Evolutionary conservation across 768 basidiomycete genomes (phyloP).

Genomic region (Boletellus sp.): DNA sequence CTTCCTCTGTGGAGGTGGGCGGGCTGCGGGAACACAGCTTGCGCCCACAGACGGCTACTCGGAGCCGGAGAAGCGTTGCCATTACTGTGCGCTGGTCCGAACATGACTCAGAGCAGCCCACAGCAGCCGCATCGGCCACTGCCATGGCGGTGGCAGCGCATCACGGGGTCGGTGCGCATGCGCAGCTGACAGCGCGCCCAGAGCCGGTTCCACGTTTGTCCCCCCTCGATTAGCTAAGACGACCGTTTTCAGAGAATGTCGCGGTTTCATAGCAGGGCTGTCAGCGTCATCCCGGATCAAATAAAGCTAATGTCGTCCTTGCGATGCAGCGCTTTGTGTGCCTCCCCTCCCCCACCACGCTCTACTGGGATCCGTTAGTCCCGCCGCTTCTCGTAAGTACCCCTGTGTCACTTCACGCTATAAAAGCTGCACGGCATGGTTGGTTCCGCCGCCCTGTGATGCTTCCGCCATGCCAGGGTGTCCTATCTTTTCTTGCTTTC

Average conservation of each 20-base stretch:
- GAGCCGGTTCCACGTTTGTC: neutral
- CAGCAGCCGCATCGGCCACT: too few relatives aligned
- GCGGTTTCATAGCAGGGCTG: constrained; percentile 8
- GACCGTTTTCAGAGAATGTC: constrained; percentile 13
- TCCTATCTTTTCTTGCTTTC: constrained; percentile 29
- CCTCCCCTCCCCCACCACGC: constrained; percentile 16
- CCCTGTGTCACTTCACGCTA: constrained; percentile 13
- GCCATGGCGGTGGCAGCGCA: too few relatives aligned
- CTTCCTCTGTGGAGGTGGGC: too few relatives aligned
- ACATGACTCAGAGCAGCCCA: too few relatives aligned
- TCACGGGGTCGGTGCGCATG: neutral
- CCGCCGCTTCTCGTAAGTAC: constrained; percentile 19
- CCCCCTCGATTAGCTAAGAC: constrained; percentile 1
- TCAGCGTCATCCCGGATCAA: constrained; percentile 18
- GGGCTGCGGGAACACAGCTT: too few relatives aligned
- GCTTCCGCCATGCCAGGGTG: constrained; percentile 28
- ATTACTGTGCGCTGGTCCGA: too few relatives aligned
- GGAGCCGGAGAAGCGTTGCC: too few relatives aligned
- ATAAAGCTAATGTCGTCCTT: constrained; percentile 24
- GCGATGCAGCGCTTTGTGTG: constrained; percentile 19
- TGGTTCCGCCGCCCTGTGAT: constrained; percentile 5
- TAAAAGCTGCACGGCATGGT: constrained; percentile 19
- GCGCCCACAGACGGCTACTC: too few relatives aligned
- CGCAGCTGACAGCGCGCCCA: neutral
- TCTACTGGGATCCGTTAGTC: constrained; percentile 25